Evolutionary conservation across 2,329 filamentous ascomycete species (phyloP).

Genomic region (Neonectria faginata): DNA sequence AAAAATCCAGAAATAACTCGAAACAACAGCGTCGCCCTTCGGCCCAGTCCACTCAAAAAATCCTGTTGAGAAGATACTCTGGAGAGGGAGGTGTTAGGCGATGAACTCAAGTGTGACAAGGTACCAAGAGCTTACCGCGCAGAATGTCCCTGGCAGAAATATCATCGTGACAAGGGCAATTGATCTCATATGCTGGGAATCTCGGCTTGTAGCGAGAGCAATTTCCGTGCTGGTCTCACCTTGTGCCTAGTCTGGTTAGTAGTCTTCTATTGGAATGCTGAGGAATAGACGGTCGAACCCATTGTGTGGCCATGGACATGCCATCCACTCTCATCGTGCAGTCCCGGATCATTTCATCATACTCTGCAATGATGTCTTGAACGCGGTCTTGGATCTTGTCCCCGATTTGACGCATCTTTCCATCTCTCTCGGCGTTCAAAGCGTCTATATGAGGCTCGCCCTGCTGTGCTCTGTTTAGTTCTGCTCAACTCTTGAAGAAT

Average conservation of each 20-base stretch:
- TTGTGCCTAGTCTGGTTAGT: slow-evolving; percentile 14
- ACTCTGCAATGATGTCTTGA: slow-evolving; percentile 22
- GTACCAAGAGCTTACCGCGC: slow-evolving; percentile 13
- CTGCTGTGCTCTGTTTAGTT: not conserved
- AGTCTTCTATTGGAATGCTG: not conserved
- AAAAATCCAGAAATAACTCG: slow-evolving; percentile 26
- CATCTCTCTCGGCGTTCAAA: not conserved
- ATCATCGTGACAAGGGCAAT: slow-evolving; percentile 30
- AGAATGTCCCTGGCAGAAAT: slow-evolving; percentile 29
- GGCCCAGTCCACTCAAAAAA: slow-evolving; percentile 16
- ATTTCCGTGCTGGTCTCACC: slow-evolving; percentile 30
- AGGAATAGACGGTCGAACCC: not conserved
- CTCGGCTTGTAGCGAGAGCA: slow-evolving; percentile 12
- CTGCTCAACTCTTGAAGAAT: not conserved
- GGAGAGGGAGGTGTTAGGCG: not conserved
- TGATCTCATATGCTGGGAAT: slow-evolving; percentile 26
- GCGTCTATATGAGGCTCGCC: not conserved
- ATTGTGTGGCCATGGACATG: slow-evolving; percentile 30
- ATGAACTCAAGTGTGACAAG: not conserved
- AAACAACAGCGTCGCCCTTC: not conserved
- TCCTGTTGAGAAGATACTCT: slow-evolving; percentile 28
- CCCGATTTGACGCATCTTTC: not conserved
- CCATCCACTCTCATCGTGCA: slow-evolving; percentile 25
- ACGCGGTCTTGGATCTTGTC: slow-evolving; percentile 10
- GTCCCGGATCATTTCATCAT: slow-evolving; percentile 23